Base-by-base conservation (phyloP, 805 yeast genomes). In the Lipomyces sp. region DNA sequence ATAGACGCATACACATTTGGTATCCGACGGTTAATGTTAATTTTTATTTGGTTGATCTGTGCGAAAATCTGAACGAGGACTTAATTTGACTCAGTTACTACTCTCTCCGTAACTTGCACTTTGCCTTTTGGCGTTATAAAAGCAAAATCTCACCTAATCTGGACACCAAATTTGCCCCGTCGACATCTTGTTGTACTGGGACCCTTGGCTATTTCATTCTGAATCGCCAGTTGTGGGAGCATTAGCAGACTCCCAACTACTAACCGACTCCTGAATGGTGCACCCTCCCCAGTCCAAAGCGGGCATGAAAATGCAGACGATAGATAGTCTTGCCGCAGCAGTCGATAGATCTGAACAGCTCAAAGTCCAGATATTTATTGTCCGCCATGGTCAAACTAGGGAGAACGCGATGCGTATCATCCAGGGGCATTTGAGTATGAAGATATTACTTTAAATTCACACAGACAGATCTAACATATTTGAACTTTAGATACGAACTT, bases 331-430 rank as follows among this genome's bases (percentile, higher is more conserved):
- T 51, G 33, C 34, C n/a, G 54, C 54, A 10, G 54, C 24, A 32
- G 54, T 51, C 11, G 33, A 51, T n/a, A 11, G 11, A 11, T 51
- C 54, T 10, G 18, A 45, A 2, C 18, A 29, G 24, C 37, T 13
- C 1, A 45, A 53, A 18, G 42, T 66, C 8, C 70, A 66, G 56
- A 67, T 66, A 7, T 66, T 66, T 50, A n/a, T 66, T 1, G 61
- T 66, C 24, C 58, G 70, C 2, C 70, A 66, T 53, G 70, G 70
- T 2, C 67, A 60, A 8, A 66, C 70, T 15, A 33, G 53, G 24
- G 70, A 64, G 55, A 66, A 66, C 42, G 58, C 55, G n/a, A 13
- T 39, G 51, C 70, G 60, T 60, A 64, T 66, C 45, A 64, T 66
- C 39, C 70, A 66, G 34, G 70, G 70, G 2, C 70, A 66, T 48